These are phyloP conservation scores for Aspergillus ibericus DNA, from an alignment of 2,329 filamentous ascomycete genomes.

Conservation along the genomic window DNA sequence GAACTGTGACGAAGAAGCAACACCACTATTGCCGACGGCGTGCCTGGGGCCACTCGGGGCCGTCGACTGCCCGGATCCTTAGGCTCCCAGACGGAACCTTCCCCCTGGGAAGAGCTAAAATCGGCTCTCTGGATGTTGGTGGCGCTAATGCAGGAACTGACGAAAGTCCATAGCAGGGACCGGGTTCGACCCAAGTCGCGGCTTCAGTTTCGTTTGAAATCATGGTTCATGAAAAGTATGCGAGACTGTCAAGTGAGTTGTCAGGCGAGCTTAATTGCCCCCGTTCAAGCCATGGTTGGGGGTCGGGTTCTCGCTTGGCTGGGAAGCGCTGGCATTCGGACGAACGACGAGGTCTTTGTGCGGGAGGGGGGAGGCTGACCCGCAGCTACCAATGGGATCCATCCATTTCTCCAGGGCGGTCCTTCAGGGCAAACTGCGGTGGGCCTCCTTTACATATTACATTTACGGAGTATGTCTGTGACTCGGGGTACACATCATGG, in stretches of 20 bases:
- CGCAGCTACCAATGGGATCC: background rate
- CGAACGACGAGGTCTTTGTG: background rate
- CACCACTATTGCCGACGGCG: background rate
- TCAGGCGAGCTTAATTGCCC: slow-evolving; percentile 2
- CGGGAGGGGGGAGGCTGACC: background rate
- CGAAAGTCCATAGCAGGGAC: slow-evolving; percentile 16
- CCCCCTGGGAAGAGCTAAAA: slow-evolving; percentile 15
- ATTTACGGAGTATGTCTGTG: background rate
- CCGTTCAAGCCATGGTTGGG: background rate
- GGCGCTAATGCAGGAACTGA: slow-evolving; percentile 42
- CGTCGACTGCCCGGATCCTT: background rate
- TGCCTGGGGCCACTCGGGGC: background rate
- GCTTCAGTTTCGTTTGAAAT: slow-evolving; percentile 13
- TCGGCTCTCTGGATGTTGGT: slow-evolving; percentile 17
- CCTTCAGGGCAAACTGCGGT: background rate
- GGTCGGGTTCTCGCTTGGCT: background rate
- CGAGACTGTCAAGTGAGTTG: slow-evolving; percentile 6
- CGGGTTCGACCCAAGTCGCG: slow-evolving; percentile 7
- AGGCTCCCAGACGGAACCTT: slow-evolving; percentile 1
- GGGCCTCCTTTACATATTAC: background rate
- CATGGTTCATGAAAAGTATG: slow-evolving; percentile 8
- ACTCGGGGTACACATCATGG: background rate
- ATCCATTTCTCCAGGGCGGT: background rate
- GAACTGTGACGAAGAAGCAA: background rate
- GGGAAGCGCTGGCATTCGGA: background rate